Evolutionary conservation across 306 rosid genomes (phyloP), one percentile per base, ranked within the genome.

Genomic region (Prunus mongolica): DNA sequence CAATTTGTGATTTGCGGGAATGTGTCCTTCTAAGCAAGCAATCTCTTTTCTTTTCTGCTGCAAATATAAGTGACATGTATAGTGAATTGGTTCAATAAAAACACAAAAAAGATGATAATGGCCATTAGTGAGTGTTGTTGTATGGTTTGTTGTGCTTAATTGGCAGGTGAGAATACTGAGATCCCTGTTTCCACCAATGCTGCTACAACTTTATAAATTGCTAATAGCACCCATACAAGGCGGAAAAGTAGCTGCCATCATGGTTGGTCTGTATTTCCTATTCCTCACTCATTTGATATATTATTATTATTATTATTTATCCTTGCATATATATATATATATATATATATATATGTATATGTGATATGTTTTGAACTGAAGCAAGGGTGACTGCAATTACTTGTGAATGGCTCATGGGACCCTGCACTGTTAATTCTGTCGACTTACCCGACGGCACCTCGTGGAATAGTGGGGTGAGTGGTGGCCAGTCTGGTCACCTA

Each of bases 361-460:
- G 46, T 25, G 62, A 28, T 41, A 28, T 41, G 68, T 7, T 55
- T 13, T 56, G 55, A 57, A 60, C 12, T 80, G 84, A 90, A 94
- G 98, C 98, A 79, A 95, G 98, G 89, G 97, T 92, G 84, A 95
- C 97, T 55, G 93, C 89, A 45, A 71, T 95, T 71, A 86, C 93
- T 69, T 95, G 98, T 73, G 97, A 90, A 82, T 92, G 97, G 98
- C 97, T 90, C 30, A 95, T 92, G 97, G 98, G 98, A 19, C 76
- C 87, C 7, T 92, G 93, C 86, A 82, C 84, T 3, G 91, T 95
- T 47, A 92, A 95, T 77, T 92, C 89, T 28, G 84, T 95, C 7
- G 88, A 92, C 72, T 71, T 92, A 25, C 85, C 87, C 0, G 84
- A 89, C 70, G 96, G 97, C 76, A 82, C 82, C 54, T 89, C 96